Evolutionary conservation across 148 eudicot species (phyloP).

Genomic region (Amaranthus cruentus): DNA sequence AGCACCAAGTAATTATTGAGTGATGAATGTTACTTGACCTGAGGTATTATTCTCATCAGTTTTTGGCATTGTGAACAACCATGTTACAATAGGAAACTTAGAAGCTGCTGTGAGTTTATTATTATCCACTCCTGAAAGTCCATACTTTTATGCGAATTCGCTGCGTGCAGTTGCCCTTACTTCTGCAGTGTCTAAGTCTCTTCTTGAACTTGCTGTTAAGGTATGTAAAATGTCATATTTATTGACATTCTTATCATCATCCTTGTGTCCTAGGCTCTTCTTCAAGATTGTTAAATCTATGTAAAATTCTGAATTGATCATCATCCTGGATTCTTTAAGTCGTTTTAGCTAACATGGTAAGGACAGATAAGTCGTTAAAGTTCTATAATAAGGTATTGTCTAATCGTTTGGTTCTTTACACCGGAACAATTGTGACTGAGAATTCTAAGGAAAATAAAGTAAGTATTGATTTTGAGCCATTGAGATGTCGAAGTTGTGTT

Average conservation of each 20-base stretch:
- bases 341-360: constrained; percentile 98
- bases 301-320: too few relatives aligned
- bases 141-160: constrained; percentile 81
- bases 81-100: constrained; percentile 84
- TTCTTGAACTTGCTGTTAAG: constrained; percentile 97
- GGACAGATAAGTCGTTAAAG: constrained; percentile 79
- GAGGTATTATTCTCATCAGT: not conserved
- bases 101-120: constrained; percentile 95
- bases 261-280: too few relatives aligned
- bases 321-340: constrained; percentile 31
- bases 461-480: constrained; percentile 26
- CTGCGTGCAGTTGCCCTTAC: constrained; percentile 97
- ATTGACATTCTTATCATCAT: not conserved
- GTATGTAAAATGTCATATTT: constrained; percentile 31
- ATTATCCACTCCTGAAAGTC: constrained; percentile 97
- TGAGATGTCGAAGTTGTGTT: not conserved
- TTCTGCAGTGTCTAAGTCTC: constrained; percentile 87
- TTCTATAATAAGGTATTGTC: constrained; percentile 24
- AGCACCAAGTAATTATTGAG: not conserved
- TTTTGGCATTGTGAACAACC: constrained; percentile 40
- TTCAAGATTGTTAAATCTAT: too few relatives aligned
- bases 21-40: not conserved
- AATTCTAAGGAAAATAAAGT: constrained; percentile 26
- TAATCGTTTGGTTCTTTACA: constrained; percentile 26
- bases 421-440: constrained; percentile 23